Evolutionary conservation across 2,329 filamentous ascomycete genomes (phyloP).

Genomic region (Ophiostoma angusticollis): DNA sequence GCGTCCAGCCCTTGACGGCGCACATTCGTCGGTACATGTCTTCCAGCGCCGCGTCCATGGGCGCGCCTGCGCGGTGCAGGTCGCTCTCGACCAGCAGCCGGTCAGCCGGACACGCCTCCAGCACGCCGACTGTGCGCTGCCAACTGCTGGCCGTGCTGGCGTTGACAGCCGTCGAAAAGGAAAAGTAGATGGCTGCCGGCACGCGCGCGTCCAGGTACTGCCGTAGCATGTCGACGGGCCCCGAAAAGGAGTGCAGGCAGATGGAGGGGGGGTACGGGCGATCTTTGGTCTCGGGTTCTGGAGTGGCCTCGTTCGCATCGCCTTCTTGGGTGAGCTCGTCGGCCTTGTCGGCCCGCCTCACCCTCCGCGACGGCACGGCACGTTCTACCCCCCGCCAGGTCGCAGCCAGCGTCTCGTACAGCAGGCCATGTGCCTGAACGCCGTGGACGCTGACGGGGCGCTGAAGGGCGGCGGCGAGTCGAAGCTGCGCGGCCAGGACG

Average conservation of each 20-base stretch:
- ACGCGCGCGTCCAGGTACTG: slow-evolving; percentile 65
- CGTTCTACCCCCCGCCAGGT: slow-evolving; percentile 61
- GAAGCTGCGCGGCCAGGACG: slow-evolving; percentile 55
- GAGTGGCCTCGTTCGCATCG: not conserved
- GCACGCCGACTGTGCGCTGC: slow-evolving; percentile 45
- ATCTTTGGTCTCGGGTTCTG: slow-evolving; percentile 21
- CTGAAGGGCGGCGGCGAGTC: slow-evolving; percentile 53
- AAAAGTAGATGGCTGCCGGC: slow-evolving; percentile 71
- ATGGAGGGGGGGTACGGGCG: slow-evolving; percentile 71
- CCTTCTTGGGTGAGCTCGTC: slow-evolving; percentile 17
- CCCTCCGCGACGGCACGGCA: slow-evolving; percentile 44
- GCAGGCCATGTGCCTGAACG: slow-evolving; percentile 60
- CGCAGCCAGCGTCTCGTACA: slow-evolving; percentile 51
- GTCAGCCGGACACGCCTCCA: slow-evolving; percentile 63
- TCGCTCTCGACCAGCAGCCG: slow-evolving; percentile 82
- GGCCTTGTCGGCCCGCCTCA: slow-evolving; percentile 33
- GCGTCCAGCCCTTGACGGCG: slow-evolving; percentile 59
- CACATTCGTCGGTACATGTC: slow-evolving; percentile 68
- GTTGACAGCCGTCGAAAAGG: slow-evolving; percentile 78
- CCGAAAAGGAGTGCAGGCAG: slow-evolving; percentile 90
- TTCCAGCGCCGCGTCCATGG: slow-evolving; percentile 69
- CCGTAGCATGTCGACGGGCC: slow-evolving; percentile 57
- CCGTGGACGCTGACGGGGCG: slow-evolving; percentile 59
- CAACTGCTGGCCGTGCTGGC: slow-evolving; percentile 40
- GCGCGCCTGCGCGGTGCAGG: slow-evolving; percentile 64